Conservation (phyloP, 345 rosid species). For the Raphanus sativus region DNA sequence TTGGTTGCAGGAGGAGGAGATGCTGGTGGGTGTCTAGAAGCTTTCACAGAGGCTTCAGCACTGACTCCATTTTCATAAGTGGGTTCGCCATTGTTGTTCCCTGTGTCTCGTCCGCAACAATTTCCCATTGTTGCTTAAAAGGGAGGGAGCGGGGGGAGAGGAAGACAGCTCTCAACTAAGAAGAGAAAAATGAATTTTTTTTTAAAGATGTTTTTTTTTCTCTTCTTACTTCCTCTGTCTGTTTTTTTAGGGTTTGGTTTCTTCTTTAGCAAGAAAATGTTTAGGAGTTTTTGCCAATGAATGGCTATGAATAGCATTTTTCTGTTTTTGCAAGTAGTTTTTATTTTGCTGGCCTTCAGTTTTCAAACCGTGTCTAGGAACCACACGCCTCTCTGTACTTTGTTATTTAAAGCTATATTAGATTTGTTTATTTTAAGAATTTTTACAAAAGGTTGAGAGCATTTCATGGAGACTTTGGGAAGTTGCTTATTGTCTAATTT, state of each 20-base stretch:
- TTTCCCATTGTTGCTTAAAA: constrained; percentile 60
- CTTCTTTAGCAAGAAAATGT: constrained; percentile 34
- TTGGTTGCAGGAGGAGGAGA: constrained; percentile 43
- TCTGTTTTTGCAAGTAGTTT: constrained; percentile 18
- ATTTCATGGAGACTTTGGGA: constrained; percentile 18
- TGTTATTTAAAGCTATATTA: constrained; percentile 28
- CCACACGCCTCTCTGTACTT: constrained; percentile 17
- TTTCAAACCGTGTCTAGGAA: constrained; percentile 30
- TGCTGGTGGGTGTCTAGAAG: constrained; percentile 31
- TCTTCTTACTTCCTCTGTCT: constrained; percentile 31
- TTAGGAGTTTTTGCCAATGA: constrained; percentile 23
- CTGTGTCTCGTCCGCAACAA: constrained; percentile 58
- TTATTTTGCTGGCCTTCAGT: constrained; percentile 22
- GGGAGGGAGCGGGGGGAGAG: constrained; percentile 35
- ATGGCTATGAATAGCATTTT: constrained; percentile 30
- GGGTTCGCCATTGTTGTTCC: constrained; percentile 34
- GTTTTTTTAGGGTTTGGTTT: constrained; percentile 27
- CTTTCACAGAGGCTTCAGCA: constrained; percentile 13
- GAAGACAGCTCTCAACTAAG: constrained; percentile 23
- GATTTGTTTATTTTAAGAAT: constrained; percentile 22
- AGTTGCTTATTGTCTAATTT: constrained; percentile 1
- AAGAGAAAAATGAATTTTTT: constrained; percentile 1
- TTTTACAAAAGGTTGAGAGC: constrained; percentile 32
- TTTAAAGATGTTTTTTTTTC: not conserved
- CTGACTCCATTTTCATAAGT: constrained; percentile 19